Evolutionary conservation across 805 yeast species (phyloP), one percentile per base, ranked within the genome.

Genomic region (Wickerhamiella kazuoi): DNA sequence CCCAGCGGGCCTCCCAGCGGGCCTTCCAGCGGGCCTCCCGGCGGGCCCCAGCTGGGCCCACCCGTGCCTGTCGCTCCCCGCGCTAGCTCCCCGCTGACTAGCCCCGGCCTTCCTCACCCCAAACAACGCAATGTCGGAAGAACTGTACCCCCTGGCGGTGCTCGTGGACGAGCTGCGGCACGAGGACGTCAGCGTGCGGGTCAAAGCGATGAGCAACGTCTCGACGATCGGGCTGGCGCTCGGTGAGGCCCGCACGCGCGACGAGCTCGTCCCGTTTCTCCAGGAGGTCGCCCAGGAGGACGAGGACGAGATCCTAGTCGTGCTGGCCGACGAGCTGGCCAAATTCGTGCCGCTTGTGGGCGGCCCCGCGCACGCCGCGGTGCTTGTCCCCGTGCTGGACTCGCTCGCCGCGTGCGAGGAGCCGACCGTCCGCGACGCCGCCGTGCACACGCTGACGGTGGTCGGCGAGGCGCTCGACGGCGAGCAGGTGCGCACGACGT

Each of bases 291-390:
- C 62, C 11, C 59, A 57, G 48, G 99, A 90, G 51, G 99, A 93
- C 57, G 99, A 90, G 61, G 99, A 90, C 60, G 99, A 90, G 61
- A 94, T 90, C 5, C 78, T 87, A 60, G 82, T 95, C 1, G 87
- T 84, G 17, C 69, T 93, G 46, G 96, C 96, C 3, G 82, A 79
- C 50, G 87, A 86, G 64, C 63, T 90, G 50, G 94, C 93, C 36
- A 71, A 72, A 41, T 87, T 90, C 57, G 74, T 84, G 28, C 93
- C 95, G 4, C 71, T 74, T 43, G 74, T 90, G 41, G 99, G 98
- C 36, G 98, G 98, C 41, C 49, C 70, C 11, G 67, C 72, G 44
- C 67, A 65, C 52, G 80, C 81, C 8, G 64, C 73, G 24, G 52
- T 69, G 31, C 56, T 79, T 37, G 60, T 74, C 42, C 68, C 71